Conservation (phyloP, 164 flowering plant genomes). For the Paratinospora sagittata region DNA sequence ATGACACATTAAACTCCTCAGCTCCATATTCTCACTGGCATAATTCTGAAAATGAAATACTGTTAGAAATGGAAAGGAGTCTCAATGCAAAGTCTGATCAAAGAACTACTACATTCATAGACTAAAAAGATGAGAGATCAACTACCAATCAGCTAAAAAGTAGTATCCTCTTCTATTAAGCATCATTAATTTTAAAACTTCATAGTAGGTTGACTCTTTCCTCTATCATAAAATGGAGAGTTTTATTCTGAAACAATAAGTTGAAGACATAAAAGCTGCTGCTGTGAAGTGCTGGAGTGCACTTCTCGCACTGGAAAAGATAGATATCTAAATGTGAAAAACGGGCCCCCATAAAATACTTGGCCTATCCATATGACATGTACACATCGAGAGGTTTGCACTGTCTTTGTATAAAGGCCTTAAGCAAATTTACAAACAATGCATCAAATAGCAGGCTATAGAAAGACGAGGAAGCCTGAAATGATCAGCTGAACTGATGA, state of each 20-base stretch:
- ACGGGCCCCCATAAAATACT: too few species aligned
- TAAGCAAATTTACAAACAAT: too few species aligned
- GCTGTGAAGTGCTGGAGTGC: too few species aligned
- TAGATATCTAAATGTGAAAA: too few species aligned
- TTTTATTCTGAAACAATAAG: not conserved
- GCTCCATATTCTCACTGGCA: slow-evolving; percentile 17
- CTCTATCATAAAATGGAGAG: not conserved
- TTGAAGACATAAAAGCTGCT: not conserved
- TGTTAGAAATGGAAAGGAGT: slow-evolving; percentile 9
- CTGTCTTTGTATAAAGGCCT: too few species aligned
- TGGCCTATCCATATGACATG: too few species aligned
- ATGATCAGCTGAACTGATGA: too few species aligned
- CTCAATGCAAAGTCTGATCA: not conserved
- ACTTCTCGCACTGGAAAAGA: too few species aligned
- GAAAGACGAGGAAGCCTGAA: too few species aligned
- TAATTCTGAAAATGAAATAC: slow-evolving; percentile 21
- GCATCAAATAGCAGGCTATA: too few species aligned
- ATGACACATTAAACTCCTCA: slow-evolving; percentile 44
- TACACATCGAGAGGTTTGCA: too few species aligned
- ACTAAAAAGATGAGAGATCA: not conserved
- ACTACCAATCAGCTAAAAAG: not conserved
- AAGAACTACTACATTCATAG: not conserved
- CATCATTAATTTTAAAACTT: too few species aligned
- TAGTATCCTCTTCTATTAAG: not conserved
- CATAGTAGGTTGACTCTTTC: not conserved